Evolutionary conservation across 106 monocot species (phyloP).

Genomic region (Phalaenopsis equestris): DNA sequence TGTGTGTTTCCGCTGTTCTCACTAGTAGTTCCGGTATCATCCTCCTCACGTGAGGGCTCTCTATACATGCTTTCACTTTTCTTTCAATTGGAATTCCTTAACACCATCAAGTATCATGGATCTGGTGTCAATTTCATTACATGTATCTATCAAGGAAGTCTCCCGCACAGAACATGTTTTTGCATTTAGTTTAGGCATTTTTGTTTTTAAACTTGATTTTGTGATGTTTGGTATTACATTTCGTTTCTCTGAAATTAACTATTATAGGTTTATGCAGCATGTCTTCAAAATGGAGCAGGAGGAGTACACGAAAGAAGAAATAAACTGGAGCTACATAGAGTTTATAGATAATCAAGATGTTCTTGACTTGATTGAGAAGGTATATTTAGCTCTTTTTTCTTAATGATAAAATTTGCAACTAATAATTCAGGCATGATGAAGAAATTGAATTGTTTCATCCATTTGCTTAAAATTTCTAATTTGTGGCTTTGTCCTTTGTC

Average conservation of each 20-base stretch:
- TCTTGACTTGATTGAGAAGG: slow-evolving; percentile 59
- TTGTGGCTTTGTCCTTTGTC: background rate
- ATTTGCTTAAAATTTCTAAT: background rate
- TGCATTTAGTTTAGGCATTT: background rate
- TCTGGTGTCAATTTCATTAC: background rate
- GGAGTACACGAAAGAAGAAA: slow-evolving; percentile 58
- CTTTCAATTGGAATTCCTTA: background rate
- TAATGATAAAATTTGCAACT: background rate
- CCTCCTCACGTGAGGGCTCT: background rate
- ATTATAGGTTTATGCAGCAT: slow-evolving; percentile 25
- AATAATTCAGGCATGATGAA: background rate
- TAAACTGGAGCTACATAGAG: slow-evolving; percentile 64
- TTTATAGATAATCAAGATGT: slow-evolving; percentile 69
- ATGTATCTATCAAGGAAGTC: background rate
- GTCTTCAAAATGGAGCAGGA: slow-evolving; percentile 73
- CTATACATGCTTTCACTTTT: background rate
- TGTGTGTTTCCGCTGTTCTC: too few relatives aligned
- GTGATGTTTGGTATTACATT: background rate
- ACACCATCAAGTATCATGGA: background rate
- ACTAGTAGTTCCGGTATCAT: too few relatives aligned
- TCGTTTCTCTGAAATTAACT: slow-evolving; percentile 1
- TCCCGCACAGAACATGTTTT: background rate
- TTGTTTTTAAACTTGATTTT: background rate
- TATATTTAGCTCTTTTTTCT: slow-evolving; percentile 5
- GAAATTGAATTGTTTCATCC: background rate